A percentile compares a stretch with the other conserved stretches of the same genome.
Conservation (phyloP, 768 basidiomycete species). For the Russula olivacea region DNA sequence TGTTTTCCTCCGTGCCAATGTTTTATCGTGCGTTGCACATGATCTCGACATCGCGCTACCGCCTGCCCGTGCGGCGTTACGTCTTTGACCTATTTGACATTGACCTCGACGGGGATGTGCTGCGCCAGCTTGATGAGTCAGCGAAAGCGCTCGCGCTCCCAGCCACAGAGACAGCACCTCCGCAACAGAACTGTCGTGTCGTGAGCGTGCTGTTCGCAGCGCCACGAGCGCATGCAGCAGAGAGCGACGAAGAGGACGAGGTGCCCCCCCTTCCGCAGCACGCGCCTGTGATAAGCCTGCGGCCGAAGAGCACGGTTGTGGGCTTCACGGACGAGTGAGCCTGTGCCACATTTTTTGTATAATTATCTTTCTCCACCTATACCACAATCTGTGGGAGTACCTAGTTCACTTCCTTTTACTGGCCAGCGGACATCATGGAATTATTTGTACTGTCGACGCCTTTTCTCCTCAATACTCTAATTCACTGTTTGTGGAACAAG, state of each 20-base stretch:
- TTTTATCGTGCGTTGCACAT: conserved; percentile 83
- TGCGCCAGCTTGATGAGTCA: conserved; percentile 48
- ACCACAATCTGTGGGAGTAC: not conserved
- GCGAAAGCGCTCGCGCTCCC: conserved; percentile 39
- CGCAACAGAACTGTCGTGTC: conserved; percentile 12
- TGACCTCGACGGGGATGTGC: conserved; percentile 59
- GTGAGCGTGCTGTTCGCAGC: conserved; percentile 25
- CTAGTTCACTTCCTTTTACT: not conserved
- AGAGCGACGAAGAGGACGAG: conserved; percentile 26
- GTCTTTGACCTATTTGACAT: conserved; percentile 90
- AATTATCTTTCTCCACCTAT: not conserved
- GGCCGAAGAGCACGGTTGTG: conserved; percentile 23
- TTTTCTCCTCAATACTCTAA: not conserved
- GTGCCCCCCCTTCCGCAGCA: conserved; percentile 3
- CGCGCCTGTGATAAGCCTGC: conserved; percentile 20
- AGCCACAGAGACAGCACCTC: conserved; percentile 32
- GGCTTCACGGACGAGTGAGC: conserved; percentile 22
- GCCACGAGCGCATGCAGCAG: conserved; percentile 19
- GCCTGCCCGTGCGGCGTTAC: conserved; percentile 87
- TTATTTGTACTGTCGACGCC: conserved; percentile 1
- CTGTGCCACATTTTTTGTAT: not conserved
- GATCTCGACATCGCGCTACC: conserved; percentile 85
- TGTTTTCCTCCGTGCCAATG: conserved; percentile 73
- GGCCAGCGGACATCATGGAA: not conserved
- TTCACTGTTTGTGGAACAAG: not conserved